Percentiles rank a stretch among this genome's conserved stretches.
phyloP scores from a whole-genome alignment of 352 stramenopile genomes.

The Phytophthora capsici region DNA sequence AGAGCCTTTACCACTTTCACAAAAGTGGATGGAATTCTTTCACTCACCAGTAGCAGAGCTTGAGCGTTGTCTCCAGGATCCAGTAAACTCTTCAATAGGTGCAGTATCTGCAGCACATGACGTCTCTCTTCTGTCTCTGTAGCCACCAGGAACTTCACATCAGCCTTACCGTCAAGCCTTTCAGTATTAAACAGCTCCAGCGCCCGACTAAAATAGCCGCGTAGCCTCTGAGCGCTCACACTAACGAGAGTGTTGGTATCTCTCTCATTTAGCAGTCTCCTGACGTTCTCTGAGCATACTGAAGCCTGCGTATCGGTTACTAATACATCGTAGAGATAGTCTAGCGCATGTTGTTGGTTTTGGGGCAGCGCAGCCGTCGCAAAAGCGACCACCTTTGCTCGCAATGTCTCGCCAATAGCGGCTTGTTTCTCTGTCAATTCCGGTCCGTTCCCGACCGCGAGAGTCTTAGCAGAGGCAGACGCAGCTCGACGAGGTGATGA shows the following conservation, averaged over 20 bases:
- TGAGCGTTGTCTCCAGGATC: slow-evolving; percentile 19
- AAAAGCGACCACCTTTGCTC: slow-evolving; percentile 26
- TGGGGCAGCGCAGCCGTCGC: slow-evolving; percentile 5
- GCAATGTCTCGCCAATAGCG: not conserved
- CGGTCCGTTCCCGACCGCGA: not conserved
- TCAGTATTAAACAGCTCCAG: slow-evolving; percentile 49
- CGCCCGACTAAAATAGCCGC: slow-evolving; percentile 31
- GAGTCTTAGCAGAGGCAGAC: slow-evolving; percentile 17
- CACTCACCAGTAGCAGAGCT: slow-evolving; percentile 48
- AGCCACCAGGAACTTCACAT: slow-evolving; percentile 15
- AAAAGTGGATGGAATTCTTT: slow-evolving; percentile 59
- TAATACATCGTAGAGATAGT: slow-evolving; percentile 4
- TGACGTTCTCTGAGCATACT: not conserved
- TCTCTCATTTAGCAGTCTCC: slow-evolving; percentile 12
- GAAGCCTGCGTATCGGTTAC: not conserved
- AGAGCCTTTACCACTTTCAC: slow-evolving; percentile 61
- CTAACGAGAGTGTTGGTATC: slow-evolving; percentile 30
- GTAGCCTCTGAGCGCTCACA: slow-evolving; percentile 47
- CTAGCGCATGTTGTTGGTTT: slow-evolving; percentile 12
- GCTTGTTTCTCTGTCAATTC: slow-evolving; percentile 16
- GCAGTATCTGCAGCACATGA: slow-evolving; percentile 30
- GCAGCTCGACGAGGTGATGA: slow-evolving; percentile 17
- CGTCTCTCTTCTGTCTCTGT: slow-evolving; percentile 2
- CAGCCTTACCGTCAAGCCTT: slow-evolving; percentile 32
- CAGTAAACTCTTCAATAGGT: slow-evolving; percentile 38